Conservation (phyloP, 1,284 basidiomycete genomes). For the Cryptococcus floricola region DNA sequence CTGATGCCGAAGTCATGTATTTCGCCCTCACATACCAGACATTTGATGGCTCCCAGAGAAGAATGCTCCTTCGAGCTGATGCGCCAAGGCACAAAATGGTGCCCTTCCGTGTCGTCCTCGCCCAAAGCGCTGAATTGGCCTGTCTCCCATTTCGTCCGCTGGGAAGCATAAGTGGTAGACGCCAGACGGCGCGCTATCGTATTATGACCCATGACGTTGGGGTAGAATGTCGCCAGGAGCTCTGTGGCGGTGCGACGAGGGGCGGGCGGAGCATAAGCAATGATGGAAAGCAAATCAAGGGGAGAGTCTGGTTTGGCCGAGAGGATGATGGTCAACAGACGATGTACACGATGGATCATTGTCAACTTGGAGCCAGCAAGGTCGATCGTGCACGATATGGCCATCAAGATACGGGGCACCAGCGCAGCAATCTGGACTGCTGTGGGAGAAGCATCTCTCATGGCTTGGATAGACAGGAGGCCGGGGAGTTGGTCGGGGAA, state of each 20-base stretch:
- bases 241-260: slow-evolving; percentile 58
- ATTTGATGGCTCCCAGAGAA: slow-evolving; percentile 3
- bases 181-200: slow-evolving; percentile 35
- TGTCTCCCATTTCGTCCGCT: slow-evolving; percentile 32
- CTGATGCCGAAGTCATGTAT: slow-evolving; percentile 31
- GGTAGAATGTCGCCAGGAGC: slow-evolving; percentile 63
- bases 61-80: slow-evolving; percentile 14
- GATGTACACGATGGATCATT: slow-evolving; percentile 57
- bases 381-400: slow-evolving; percentile 30
- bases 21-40: slow-evolving; percentile 19
- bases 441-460: slow-evolving; percentile 7
- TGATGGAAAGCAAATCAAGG: slow-evolving; percentile 64
- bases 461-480: slow-evolving; percentile 23
- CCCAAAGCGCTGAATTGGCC: slow-evolving; percentile 29
- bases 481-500: slow-evolving; percentile 21
- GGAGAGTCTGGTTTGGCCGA: slow-evolving; percentile 63
- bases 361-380: slow-evolving; percentile 24
- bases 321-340: slow-evolving; percentile 59
- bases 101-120: slow-evolving; percentile 30
- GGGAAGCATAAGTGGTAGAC: slow-evolving; percentile 25
- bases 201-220: slow-evolving; percentile 63
- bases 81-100: slow-evolving; percentile 40
- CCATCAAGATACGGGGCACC: slow-evolving; percentile 30
- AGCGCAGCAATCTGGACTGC: slow-evolving; percentile 23
- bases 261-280: slow-evolving; percentile 60